Base-by-base conservation (phyloP, 2,329 filamentous ascomycete species). In the Venturia aucupariae region DNA sequence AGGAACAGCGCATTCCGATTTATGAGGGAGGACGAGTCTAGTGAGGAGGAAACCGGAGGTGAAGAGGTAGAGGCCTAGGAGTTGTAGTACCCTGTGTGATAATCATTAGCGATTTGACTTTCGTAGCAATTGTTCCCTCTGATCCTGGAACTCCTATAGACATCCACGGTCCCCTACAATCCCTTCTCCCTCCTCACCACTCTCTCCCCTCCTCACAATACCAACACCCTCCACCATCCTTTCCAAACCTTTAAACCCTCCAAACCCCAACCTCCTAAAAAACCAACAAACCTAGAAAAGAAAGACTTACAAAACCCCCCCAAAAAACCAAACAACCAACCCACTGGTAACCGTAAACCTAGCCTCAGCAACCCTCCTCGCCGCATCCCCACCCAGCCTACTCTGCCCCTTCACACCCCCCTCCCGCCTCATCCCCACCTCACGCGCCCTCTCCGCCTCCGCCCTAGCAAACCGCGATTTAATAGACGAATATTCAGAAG, bases 41-140 rank as follows among this genome's bases (percentile, higher is more conserved):
- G 93, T 96, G 68, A 99, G 84, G 67, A 99, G 85, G 76, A 99
- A 99, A 44, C 94, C 94, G 74, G 89, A 92, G 32, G 91, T 96
- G 77, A 99, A 99, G 73, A 97, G 89, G 73, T 89, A 90, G 70
- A 97, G 88, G 66, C 92, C 93, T 42, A 89, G 79, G 57, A 84
- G 80, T 74, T 99, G 94, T 48, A 97, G 82, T 68, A 83, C 71
- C 67, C 85, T 87, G 69, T 42, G 17, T 1, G 7, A 10, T 6
- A 3, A 19, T 57, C 1, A 35, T 32, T 57, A 51, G 46, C 46
- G 2, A 27, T 27, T 41, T 13, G 11, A 41, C 17, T 13, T 41
- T 41, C 17, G 15, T 41, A 41, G 39, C 39, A 41, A 2, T 41
- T 3, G 11, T 38, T 38, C 35, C 35, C n/a, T n/a, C n/a, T n/a